Percentiles rank a stretch among this genome's conserved stretches.
Conservation (phyloP, 2,329 filamentous ascomycete genomes). For the Claviceps quebecensis region DNA sequence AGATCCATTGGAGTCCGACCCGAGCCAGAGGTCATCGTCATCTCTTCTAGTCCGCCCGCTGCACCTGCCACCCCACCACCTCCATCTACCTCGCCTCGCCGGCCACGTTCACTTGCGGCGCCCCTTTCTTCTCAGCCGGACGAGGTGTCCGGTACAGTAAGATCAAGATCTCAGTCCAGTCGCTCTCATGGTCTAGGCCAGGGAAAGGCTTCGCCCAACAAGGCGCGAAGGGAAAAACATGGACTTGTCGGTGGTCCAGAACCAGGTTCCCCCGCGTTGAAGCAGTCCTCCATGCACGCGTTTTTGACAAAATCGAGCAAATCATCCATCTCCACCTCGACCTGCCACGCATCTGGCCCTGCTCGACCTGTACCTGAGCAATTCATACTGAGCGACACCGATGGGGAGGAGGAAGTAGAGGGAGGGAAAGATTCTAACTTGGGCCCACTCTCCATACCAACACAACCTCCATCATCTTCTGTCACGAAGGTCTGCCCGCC, state of each 20-base stretch:
- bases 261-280: conserved; percentile 9
- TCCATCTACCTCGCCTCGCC: conserved; percentile 11
- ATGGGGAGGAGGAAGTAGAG: background rate
- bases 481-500: background rate
- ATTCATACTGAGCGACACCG: background rate
- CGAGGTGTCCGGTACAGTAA: conserved; percentile 14
- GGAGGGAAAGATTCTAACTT: conserved; percentile 9
- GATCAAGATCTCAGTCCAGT: conserved; percentile 11
- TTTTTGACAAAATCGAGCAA: conserved; percentile 10
- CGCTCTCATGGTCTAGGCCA: conserved; percentile 9
- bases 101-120: conserved; percentile 5
- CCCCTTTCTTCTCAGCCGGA: conserved; percentile 6
- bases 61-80: conserved; percentile 16
- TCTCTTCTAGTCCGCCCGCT: conserved; percentile 29
- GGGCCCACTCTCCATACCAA: conserved; percentile 1
- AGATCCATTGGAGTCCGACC: conserved; percentile 17
- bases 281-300: conserved; percentile 21
- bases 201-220: conserved; percentile 3
- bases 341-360: background rate
- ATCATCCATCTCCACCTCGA: background rate
- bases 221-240: background rate
- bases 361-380: background rate
- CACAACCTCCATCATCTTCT: background rate
- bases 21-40: conserved; percentile 25
- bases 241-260: background rate